Evolutionary conservation across 331 rosid genomes (phyloP), one percentile per base, ranked within the genome.

Genomic region (Ulmus americana): DNA sequence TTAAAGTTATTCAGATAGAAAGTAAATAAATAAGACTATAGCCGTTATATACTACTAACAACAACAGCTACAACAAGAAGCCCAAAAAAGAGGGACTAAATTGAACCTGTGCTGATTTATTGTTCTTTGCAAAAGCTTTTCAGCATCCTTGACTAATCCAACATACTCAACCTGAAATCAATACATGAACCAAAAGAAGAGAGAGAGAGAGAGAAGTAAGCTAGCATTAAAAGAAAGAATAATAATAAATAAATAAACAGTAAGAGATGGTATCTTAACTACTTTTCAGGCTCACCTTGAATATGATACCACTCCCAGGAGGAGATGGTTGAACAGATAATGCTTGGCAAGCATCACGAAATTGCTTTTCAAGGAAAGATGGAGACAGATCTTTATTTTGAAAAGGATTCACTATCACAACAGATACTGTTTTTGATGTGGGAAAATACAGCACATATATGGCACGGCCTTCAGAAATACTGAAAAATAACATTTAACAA

Each of bases 381-480:
- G 88, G 77, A 7, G 95, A 83, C 71, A 94, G 66, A 72, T 94
- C 98, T 61, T 87, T 85, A 83, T 89, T 94, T 65, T 87, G 97
- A 72, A 85, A 90, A 49, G 98, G 90, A 82, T 84, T 94, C 68
- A 87, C 98, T 68, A 84, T 86, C 79, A 94, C 88, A 58, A 84
- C 82, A 58, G 51, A 69, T 65, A 94, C 82, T 67, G 87, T 62
- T 76, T 72, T 81, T 65, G 91, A 83, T 44, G 88, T 71, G 60
- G 95, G 95, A 71, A 89, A 90, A 79, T 83, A 94, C 46, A 82
- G 85, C 73, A 79, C 81, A 64, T 66, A 89, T 74, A 89, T 74
- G 65, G 91, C 98, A 7, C 97, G 86, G 55, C 95, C 90, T 79
- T 94, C 98, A 13, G 91, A 85, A 76, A 78, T 77, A 76, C 98